Conservation (phyloP, 495 filamentous ascomycete genomes). For the Alectoria sarmentosa region DNA sequence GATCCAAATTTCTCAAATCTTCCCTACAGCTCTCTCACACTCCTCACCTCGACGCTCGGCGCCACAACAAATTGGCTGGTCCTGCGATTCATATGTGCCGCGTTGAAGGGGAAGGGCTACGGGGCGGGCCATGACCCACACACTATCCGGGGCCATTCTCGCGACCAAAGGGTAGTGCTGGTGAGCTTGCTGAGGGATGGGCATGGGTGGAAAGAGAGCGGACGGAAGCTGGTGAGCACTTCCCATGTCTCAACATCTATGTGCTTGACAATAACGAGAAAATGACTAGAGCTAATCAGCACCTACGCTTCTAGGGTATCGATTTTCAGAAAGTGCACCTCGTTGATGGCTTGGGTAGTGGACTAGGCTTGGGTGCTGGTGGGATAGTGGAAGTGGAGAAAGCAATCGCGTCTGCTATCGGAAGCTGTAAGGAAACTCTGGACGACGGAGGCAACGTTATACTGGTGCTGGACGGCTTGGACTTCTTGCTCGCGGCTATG, state of each 20-base stretch:
- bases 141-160: background rate
- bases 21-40: conserved; percentile 49
- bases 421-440: background rate
- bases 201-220: conserved; percentile 65
- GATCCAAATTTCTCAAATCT: conserved; percentile 25
- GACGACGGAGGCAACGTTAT: conserved; percentile 31
- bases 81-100: conserved; percentile 53
- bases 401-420: conserved; percentile 31
- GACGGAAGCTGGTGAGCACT: conserved; percentile 49
- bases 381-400: conserved; percentile 24
- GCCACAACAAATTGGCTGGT: conserved; percentile 71
- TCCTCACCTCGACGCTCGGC: conserved; percentile 67
- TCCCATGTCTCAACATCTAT: background rate
- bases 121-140: conserved; percentile 12
- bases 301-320: conserved; percentile 11
- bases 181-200: conserved; percentile 73
- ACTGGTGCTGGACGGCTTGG: conserved; percentile 49
- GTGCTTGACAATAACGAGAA: background rate
- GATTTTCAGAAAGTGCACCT: conserved; percentile 18
- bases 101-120: conserved; percentile 32
- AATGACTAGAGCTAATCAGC: background rate
- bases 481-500: conserved; percentile 46
- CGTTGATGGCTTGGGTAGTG: conserved; percentile 12
- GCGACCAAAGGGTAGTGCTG: conserved; percentile 53
- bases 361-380: background rate